Conservation (phyloP, 805 yeast genomes). For the Kluyveromyces nonfermentans region DNA sequence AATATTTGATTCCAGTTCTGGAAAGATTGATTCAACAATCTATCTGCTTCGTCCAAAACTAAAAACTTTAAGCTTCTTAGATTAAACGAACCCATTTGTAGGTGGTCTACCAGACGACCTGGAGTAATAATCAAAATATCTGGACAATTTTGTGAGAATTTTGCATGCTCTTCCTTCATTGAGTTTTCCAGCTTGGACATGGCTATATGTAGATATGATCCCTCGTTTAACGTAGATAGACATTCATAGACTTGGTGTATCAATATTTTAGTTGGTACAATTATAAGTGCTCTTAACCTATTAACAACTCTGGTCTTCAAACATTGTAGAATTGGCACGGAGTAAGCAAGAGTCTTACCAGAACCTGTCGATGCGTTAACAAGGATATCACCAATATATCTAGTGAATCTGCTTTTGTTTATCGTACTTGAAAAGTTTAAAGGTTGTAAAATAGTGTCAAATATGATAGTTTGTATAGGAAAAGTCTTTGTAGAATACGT, state of each 20-base stretch:
- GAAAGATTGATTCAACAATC: slow-evolving; percentile 75
- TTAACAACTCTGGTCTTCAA: slow-evolving; percentile 59
- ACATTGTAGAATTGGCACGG: slow-evolving; percentile 71
- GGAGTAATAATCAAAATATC: slow-evolving; percentile 69
- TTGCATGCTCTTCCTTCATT: slow-evolving; percentile 51
- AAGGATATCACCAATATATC: slow-evolving; percentile 60
- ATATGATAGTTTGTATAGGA: slow-evolving; percentile 27
- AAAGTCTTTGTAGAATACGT: slow-evolving; percentile 22
- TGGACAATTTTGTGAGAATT: slow-evolving; percentile 40
- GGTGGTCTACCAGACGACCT: slow-evolving; percentile 75
- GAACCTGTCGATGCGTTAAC: slow-evolving; percentile 95
- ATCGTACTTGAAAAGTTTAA: slow-evolving; percentile 16
- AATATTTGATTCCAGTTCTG: slow-evolving; percentile 80
- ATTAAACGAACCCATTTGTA: slow-evolving; percentile 34
- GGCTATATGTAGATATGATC: slow-evolving; percentile 47
- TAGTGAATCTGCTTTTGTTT: slow-evolving; percentile 36
- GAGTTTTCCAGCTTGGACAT: slow-evolving; percentile 52
- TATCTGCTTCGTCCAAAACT: slow-evolving; percentile 76
- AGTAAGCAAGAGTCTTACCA: slow-evolving; percentile 88
- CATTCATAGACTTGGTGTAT: slow-evolving; percentile 72
- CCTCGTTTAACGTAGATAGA: slow-evolving; percentile 48
- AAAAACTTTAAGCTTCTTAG: slow-evolving; percentile 49
- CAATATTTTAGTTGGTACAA: slow-evolving; percentile 88
- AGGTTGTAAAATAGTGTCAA: slow-evolving; percentile 20
- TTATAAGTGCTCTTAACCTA: slow-evolving; percentile 58